phyloP scores from a whole-genome alignment of 352 stramenopile species.

The Pilasporangium apinafurcum region DNA sequence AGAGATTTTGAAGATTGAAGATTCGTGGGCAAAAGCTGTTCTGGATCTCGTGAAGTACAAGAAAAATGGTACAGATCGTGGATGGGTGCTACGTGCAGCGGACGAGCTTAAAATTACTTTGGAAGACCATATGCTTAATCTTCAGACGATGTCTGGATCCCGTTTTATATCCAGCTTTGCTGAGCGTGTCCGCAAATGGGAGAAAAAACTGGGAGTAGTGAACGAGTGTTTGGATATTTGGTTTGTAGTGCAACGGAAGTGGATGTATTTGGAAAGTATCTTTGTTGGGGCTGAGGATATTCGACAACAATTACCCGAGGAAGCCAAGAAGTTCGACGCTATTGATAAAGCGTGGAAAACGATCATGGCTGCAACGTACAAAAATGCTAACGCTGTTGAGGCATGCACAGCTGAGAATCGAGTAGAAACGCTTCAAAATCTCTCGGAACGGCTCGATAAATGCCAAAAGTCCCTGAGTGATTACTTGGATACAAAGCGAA shows the following conservation, averaged over 20 bases:
- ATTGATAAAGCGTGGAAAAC: constrained; percentile 92
- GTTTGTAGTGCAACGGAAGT: constrained; percentile 93
- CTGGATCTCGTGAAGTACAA: constrained; percentile 92
- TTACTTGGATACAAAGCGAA: constrained; percentile 88
- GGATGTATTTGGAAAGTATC: constrained; percentile 95
- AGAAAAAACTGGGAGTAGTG: constrained; percentile 86
- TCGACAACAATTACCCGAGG: constrained; percentile 89
- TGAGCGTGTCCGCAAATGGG: constrained; percentile 88
- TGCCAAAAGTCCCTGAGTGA: constrained; percentile 89
- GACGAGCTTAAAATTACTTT: constrained; percentile 81
- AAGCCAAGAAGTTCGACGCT: constrained; percentile 92
- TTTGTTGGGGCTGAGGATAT: constrained; percentile 93
- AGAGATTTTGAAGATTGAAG: constrained; percentile 90
- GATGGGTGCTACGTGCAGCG: constrained; percentile 75
- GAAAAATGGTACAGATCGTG: constrained; percentile 85
- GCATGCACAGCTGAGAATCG: constrained; percentile 86
- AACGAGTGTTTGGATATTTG: constrained; percentile 91
- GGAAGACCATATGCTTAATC: constrained; percentile 86
- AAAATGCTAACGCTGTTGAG: constrained; percentile 89
- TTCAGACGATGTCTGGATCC: constrained; percentile 89
- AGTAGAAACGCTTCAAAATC: constrained; percentile 81
- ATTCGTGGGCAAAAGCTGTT: constrained; percentile 83
- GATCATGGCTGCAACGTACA: constrained; percentile 90
- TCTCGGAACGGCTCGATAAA: constrained; percentile 87
- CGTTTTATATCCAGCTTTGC: constrained; percentile 89